Evolutionary conservation across 2,329 filamentous ascomycete species (phyloP).

Genomic region (Phaeomoniella chlamydospora): DNA sequence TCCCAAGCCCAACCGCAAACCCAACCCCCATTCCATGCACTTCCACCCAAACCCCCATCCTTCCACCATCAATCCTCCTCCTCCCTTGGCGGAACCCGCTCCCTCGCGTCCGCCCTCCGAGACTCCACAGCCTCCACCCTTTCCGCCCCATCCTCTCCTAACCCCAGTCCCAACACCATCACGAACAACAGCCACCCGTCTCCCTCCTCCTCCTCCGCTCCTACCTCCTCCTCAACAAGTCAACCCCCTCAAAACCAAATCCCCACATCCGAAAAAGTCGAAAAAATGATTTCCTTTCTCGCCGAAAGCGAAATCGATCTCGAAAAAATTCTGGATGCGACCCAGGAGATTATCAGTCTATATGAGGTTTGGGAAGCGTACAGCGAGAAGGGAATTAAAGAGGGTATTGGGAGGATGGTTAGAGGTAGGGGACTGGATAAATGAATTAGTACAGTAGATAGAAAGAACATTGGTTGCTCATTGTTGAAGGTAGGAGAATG

Average conservation of each 20-base stretch:
- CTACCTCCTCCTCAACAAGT: conserved; percentile 8
- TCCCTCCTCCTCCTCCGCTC: conserved; percentile 2
- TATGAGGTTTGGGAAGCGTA: conserved; percentile 64
- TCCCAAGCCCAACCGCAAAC: conserved; percentile 2
- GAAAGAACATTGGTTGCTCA: no score
- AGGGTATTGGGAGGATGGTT: conserved; percentile 47
- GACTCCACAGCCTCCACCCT: not conserved
- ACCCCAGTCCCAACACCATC: not conserved
- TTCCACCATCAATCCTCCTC: conserved; percentile 15
- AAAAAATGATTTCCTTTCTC: conserved; percentile 64
- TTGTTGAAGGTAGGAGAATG: no score
- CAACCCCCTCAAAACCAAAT: conserved; percentile 8
- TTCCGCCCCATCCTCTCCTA: not conserved
- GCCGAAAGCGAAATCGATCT: conserved; percentile 78
- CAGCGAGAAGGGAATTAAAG: conserved; percentile 50
- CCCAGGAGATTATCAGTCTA: conserved; percentile 79
- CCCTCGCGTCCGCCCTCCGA: not conserved
- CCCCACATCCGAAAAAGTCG: conserved; percentile 43
- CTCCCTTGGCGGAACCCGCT: conserved; percentile 12
- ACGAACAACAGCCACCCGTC: not conserved
- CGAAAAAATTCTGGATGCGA: conserved; percentile 72
- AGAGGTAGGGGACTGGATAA: conserved; percentile 45
- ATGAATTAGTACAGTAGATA: no score
- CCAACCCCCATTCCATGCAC: conserved; percentile 4
- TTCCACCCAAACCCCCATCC: conserved; percentile 4